Evolutionary conservation across 768 basidiomycete genomes (phyloP), one percentile per base, ranked within the genome.

Genomic region (Boletus insuetus): DNA sequence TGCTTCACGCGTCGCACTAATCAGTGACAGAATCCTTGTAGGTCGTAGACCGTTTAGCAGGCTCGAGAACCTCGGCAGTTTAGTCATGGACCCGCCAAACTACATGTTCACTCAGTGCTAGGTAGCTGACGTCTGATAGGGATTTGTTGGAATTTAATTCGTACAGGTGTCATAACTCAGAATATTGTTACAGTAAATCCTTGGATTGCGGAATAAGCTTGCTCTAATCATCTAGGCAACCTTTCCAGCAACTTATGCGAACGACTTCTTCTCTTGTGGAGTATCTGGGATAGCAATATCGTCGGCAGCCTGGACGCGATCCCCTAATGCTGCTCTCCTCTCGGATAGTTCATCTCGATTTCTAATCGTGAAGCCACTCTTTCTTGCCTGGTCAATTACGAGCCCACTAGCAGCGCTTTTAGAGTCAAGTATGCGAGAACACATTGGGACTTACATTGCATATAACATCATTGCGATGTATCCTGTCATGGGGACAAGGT

Each of bases 1-100:
- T 24, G 1, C 6, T 4, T 4, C 2, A 1, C 1, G n/a, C 16
- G 14, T 8, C 31, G 48, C 14, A 40, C 14, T 34, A 24, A 16
- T 26, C 26, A 14, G 22, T 70, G 44, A 70, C 38, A 19, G 12
- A 0, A 14, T 37, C 20, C 45, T 49, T 20, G 19, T 64, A 94
- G 90, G 78, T 85, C 32, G 84, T 89, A 54, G 91, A 94, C 72
- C 84, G 87, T 58, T 64, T 93, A 65, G 88, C 84, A 37, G 91
- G 91, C 45, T 89, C 90, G 34, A 82, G 89, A 69, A 84, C 83
- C 31, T 89, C 86, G 42, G 84, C 82, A 60, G 86, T 87, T 71
- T 87, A 72, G 69, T 71, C 56, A 48, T n/a, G 26, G 55, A 47
- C 12, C 13, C 13, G 41, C 40, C 29, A 46, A 44, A 42, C 35